A percentile compares a stretch with the other conserved stretches of the same genome.
These are phyloP conservation scores for Trichoderma lentiforme DNA, from an alignment of 2,329 filamentous ascomycete genomes.

Conservation along the genomic window DNA sequence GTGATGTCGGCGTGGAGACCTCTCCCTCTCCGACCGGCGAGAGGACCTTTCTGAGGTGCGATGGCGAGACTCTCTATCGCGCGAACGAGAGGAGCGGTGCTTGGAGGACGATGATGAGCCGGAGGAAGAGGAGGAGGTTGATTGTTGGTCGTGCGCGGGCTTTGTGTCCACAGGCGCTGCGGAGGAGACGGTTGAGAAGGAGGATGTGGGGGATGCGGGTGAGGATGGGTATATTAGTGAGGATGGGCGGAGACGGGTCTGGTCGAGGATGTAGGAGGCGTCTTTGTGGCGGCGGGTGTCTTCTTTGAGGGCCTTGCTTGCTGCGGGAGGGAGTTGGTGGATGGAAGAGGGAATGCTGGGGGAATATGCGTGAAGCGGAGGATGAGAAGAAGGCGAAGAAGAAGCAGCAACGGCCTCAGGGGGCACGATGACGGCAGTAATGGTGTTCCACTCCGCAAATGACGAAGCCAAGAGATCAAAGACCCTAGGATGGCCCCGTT, in stretches of 20 bases:
- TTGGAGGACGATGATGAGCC: not conserved
- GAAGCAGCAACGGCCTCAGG: not conserved
- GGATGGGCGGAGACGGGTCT: not conserved
- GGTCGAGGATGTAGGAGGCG: not conserved
- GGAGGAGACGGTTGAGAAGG: not conserved
- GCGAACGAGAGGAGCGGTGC: slow-evolving; percentile 2
- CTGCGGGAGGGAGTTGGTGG: slow-evolving; percentile 2
- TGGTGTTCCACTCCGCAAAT: not conserved
- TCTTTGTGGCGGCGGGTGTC: slow-evolving; percentile 14
- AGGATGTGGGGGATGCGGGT: not conserved
- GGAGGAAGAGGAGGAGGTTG: not conserved
- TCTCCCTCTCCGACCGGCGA: slow-evolving; percentile 3
- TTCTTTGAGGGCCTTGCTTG: slow-evolving; percentile 11
- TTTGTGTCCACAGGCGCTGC: not conserved
- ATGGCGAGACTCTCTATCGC: not conserved
- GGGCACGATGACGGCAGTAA: not conserved
- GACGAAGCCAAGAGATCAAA: slow-evolving; percentile 50
- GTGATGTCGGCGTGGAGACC: not conserved
- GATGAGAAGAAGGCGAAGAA: not conserved
- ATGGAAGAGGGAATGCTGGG: not conserved
- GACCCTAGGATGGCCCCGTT: slow-evolving; percentile 51
- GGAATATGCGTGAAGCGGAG: not conserved
- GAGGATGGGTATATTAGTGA: not conserved
- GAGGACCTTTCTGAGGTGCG: not conserved
- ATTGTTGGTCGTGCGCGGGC: not conserved